Evolutionary conservation across 169 alveolate genomes (phyloP), one percentile per base, ranked within the genome.

Genomic region (Plasmodium gonderi): DNA sequence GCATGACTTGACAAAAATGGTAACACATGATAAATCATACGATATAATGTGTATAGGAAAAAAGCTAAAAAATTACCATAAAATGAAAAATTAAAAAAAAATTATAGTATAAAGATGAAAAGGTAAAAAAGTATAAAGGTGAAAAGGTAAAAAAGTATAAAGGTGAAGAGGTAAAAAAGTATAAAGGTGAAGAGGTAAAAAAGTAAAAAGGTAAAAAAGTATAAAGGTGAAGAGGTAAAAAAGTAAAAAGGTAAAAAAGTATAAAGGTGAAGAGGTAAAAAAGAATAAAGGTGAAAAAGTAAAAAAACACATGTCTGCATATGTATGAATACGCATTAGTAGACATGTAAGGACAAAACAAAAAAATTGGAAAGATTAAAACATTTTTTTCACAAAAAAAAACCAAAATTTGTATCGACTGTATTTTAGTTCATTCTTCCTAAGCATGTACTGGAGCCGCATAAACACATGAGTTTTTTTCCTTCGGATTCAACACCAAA

Each of bases 381-480:
- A 44, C 40, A 44, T 44, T 77, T 44, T 60, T 77, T 77, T 45
- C 67, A 26, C 42, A 44, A 23, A 9, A 77, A 47, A 77, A 54
- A 79, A 79, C 40, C 11, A 80, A 64, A 6, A 20, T 33, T 42
- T 36, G 17, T 49, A 47, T 26, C 33, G 33, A 36, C 9, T n/a
- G n/a, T n/a, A 29, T 40, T 33, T 91, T 90, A 97, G 95, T 97
- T 97, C 98, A 97, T 96, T 69, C 99, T 89, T 65, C 99, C 99
- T 83, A 97, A 93, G 80, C 99, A 97, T 23, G 95, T 95, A 26
- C 96, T 96, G n/a, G 98, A 97, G 74, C 98, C 98, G 79, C 99
- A 97, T 54, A 91, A 95, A 65, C 99, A 97, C 40, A 78, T 92
- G 60, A 97, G 91, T 83, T 97, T 97, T 90, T 96, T 95, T 42